Conservation (phyloP, 495 filamentous ascomycete genomes). For the Aspergillus funiculosus region DNA sequence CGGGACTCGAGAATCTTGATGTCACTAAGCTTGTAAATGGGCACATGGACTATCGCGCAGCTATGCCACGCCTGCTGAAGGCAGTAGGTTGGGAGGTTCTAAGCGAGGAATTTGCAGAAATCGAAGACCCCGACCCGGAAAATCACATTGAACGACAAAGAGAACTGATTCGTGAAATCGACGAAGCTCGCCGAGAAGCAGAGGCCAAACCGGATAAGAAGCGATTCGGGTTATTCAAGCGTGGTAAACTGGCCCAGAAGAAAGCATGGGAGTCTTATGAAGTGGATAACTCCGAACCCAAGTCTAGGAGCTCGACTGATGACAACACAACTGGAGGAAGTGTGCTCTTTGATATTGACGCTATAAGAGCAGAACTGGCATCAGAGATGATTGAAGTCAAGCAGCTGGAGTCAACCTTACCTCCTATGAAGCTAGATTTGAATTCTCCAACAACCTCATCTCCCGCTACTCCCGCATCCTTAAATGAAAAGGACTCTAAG, state of each 20-base stretch:
- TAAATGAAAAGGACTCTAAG: constrained; percentile 45
- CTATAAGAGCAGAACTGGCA: constrained; percentile 80
- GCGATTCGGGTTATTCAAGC: constrained; percentile 72
- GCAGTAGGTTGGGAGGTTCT: constrained; percentile 85
- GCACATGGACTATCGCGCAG: constrained; percentile 93
- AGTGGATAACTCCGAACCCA: constrained; percentile 33
- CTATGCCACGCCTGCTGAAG: constrained; percentile 81
- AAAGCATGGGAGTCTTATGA: constrained; percentile 97
- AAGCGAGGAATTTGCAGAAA: constrained; percentile 92
- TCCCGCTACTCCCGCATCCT: constrained; percentile 25
- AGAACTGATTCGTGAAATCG: constrained; percentile 93
- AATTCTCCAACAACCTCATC: constrained; percentile 27
- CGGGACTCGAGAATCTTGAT: constrained; percentile 83
- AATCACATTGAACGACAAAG: constrained; percentile 82
- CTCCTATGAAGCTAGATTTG: constrained; percentile 77
- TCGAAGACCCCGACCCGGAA: constrained; percentile 95
- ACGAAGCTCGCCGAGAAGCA: constrained; percentile 83
- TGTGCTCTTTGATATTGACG: constrained; percentile 93
- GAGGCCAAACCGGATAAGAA: constrained; percentile 67
- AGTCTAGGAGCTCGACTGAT: constrained; percentile 23
- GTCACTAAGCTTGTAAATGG: constrained; percentile 81
- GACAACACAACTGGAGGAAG: constrained; percentile 30
- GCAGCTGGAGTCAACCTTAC: constrained; percentile 81
- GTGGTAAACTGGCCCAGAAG: constrained; percentile 68
- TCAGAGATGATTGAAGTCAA: constrained; percentile 68